Conservation (phyloP, 441 rosid genomes). For the Populus hybrid region DNA sequence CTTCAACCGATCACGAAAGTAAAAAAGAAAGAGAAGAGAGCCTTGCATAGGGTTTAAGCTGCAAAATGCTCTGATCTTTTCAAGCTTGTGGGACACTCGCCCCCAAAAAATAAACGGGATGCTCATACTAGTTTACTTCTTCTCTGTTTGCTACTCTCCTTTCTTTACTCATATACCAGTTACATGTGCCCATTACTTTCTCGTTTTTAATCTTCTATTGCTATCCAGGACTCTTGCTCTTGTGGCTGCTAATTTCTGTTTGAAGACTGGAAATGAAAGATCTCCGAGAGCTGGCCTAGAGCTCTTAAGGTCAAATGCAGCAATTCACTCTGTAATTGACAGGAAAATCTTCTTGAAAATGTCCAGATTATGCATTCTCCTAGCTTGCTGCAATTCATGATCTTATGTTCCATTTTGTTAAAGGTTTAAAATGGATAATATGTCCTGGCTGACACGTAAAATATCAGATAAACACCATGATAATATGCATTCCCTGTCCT, state of each 20-base stretch:
- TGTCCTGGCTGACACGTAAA: not conserved
- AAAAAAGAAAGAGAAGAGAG: not conserved
- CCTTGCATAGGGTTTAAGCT: not conserved
- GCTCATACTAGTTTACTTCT: too few species aligned
- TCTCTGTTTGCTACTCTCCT: not conserved
- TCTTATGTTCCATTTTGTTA: not conserved
- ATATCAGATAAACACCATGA: not conserved
- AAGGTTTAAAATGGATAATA: not conserved
- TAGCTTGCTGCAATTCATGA: not conserved
- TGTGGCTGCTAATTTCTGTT: constrained; percentile 29
- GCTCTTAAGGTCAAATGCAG: not conserved
- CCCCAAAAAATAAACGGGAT: too few species aligned
- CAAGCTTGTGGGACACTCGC: too few species aligned
- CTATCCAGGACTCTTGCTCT: constrained; percentile 30
- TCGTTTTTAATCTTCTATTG: not conserved
- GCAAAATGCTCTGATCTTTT: too few species aligned
- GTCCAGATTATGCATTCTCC: not conserved
- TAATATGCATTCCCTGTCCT: not conserved
- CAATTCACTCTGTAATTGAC: not conserved
- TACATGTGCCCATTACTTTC: not conserved
- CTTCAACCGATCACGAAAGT: not conserved
- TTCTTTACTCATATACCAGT: not conserved
- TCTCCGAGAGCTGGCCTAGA: not conserved
- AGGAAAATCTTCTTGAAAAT: not conserved
- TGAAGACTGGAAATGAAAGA: constrained; percentile 21